These are phyloP conservation scores for Ophiostoma montium DNA, from an alignment of 2,329 filamentous ascomycete genomes.

Conservation along the genomic window DNA sequence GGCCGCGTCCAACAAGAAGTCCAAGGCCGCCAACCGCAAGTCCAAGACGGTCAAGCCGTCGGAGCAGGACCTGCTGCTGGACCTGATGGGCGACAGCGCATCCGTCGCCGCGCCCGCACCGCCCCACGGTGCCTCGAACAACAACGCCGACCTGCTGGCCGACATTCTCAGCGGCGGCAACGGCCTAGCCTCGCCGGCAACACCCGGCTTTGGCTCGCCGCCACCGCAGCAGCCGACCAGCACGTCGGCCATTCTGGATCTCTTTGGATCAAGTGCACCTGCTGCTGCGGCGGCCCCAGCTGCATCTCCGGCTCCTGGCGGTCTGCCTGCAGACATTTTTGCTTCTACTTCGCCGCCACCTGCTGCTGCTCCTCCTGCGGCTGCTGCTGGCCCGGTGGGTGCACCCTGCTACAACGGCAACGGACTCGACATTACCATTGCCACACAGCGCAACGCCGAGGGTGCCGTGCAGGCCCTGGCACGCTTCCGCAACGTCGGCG, in stretches of 20 bases:
- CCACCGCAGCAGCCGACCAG: slow-evolving; percentile 32
- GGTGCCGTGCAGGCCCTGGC: slow-evolving; percentile 69
- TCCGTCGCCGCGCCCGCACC: slow-evolving; percentile 38
- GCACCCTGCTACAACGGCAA: slow-evolving; percentile 78
- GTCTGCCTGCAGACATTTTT: slow-evolving; percentile 33
- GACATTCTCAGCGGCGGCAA: slow-evolving; percentile 83
- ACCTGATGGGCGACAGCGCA: slow-evolving; percentile 71
- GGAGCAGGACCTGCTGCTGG: slow-evolving; percentile 80
- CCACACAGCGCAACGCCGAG: slow-evolving; percentile 70
- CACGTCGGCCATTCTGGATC: slow-evolving; percentile 72
- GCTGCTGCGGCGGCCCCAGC: slow-evolving; percentile 22
- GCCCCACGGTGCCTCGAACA: slow-evolving; percentile 47
- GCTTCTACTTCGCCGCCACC: slow-evolving; percentile 33
- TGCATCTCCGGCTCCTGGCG: slow-evolving; percentile 20
- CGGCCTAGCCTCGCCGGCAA: slow-evolving; percentile 2
- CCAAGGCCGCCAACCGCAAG: slow-evolving; percentile 56
- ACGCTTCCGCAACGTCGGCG: slow-evolving; percentile 67
- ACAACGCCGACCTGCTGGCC: slow-evolving; percentile 76
- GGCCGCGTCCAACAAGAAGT: slow-evolving; percentile 41
- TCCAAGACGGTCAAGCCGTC: slow-evolving; percentile 68
- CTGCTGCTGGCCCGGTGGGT: slow-evolving; percentile 34
- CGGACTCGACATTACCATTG: slow-evolving; percentile 65
- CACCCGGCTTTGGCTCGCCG: slow-evolving; percentile 33
- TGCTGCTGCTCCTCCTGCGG: slow-evolving; percentile 17
- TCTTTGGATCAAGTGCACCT: slow-evolving; percentile 44